These are phyloP conservation scores for Lasiodiplodia sp. DNA, from an alignment of 2,329 filamentous ascomycete genomes.

Conservation along the genomic window DNA sequence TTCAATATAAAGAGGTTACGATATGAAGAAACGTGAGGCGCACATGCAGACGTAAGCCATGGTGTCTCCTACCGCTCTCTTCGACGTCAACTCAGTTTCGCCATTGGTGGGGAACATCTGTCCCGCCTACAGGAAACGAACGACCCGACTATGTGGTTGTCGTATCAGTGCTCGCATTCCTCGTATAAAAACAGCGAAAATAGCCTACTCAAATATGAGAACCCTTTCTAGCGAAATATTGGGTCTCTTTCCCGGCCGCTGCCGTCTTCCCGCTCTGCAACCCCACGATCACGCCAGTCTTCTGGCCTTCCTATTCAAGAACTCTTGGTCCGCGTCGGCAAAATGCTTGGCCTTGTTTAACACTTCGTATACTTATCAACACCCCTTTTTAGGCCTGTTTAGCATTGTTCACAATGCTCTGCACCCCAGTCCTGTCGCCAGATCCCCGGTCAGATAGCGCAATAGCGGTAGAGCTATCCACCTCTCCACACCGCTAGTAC, in stretches of 20 bases:
- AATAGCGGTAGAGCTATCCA: conserved; percentile 4
- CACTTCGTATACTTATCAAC: conserved; percentile 12
- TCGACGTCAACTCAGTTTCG: not conserved
- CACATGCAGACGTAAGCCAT: too few relatives aligned
- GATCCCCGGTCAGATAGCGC: not conserved
- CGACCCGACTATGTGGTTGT: not conserved
- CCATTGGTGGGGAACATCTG: not conserved
- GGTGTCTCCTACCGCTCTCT: too few relatives aligned
- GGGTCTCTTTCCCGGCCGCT: not conserved
- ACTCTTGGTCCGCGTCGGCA: conserved; percentile 22
- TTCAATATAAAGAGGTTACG: too few relatives aligned
- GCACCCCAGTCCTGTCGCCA: not conserved
- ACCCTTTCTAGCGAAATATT: not conserved
- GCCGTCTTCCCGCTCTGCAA: not conserved
- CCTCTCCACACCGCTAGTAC: not conserved
- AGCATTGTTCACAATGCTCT: not conserved
- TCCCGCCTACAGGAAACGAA: not conserved
- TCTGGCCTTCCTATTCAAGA: conserved; percentile 6
- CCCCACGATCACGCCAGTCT: not conserved
- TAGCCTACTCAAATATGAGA: not conserved
- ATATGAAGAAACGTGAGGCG: too few relatives aligned
- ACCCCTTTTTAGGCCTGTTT: not conserved
- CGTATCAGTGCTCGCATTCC: not conserved
- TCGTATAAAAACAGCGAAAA: not conserved
- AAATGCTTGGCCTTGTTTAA: conserved; percentile 6